Base-by-base conservation (phyloP, 805 yeast species). In the Cyberlindnera euphorbiae region DNA sequence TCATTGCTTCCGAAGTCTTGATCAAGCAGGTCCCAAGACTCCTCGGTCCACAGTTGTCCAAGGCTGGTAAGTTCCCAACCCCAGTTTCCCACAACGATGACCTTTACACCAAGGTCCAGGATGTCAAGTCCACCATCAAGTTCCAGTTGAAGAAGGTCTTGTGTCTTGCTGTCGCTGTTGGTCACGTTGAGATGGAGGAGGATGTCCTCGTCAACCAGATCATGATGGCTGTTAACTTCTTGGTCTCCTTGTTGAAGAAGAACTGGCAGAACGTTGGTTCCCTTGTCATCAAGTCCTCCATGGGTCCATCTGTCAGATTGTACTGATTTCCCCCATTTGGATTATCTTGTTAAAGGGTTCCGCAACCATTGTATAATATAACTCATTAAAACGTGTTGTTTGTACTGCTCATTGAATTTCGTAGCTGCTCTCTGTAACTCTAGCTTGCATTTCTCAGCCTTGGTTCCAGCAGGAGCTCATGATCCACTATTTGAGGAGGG, bases 251-350 rank as follows among this genome's bases (percentile, higher is more conserved):
- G 73, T 81, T 93, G 72, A 93, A 93, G 96, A 93, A 93, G 90
- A 87, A 93, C 96, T 93, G 99, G 99, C 99, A 93, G 82, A 93
- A 93, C 76, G 97, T 93, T 67, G 98, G 98, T 64, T 93, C 98
- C 66, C 77, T 93, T 72, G 97, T 89, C 67, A 82, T 93, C 79
- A 93, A 93, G 80, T 87, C 96, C 51, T 79, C 97, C 73, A 93
- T 93, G 99, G 98, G 99, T 77, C 98, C 97, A 70, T 84, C 97
- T 68, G 87, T 81, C 94, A 89, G 97, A 84, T 82, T 93, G 71
- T 93, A 93, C 93, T 93, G 89, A 75, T 65, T 59, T 56, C 27
- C 12, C 25, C 32, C 41, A 12, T 16, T n/a, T n/a, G n/a, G n/a
- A n/a, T n/a, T n/a, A n/a, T n/a, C n/a, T n/a, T n/a, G n/a, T n/a